phyloP scores from a whole-genome alignment of 768 basidiomycete genomes.

The Xanthoconium purpureum region DNA sequence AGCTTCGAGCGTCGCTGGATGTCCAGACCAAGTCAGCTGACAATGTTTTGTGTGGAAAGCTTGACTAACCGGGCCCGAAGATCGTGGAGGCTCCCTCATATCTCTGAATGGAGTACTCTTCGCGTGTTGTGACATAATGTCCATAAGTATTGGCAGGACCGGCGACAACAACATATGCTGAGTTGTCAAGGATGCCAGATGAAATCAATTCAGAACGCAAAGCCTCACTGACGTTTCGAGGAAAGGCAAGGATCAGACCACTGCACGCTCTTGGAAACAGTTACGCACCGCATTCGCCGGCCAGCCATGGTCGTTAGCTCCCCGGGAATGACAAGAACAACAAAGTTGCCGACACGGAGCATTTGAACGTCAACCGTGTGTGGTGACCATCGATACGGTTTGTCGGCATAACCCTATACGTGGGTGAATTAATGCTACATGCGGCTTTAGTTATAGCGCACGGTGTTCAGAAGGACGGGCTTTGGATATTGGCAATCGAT shows the following conservation, averaged over 20 bases:
- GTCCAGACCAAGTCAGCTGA: conserved; percentile 30
- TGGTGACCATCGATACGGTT: conserved; percentile 74
- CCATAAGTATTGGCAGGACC: conserved; percentile 78
- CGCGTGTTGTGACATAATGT: conserved; percentile 69
- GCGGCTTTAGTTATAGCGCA: not conserved
- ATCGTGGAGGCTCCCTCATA: conserved; percentile 83
- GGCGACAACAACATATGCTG: conserved; percentile 73
- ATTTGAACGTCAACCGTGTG: conserved; percentile 67
- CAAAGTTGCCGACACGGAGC: conserved; percentile 39
- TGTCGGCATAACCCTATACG: conserved; percentile 55
- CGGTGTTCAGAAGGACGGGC: conserved; percentile 72
- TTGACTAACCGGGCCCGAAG: conserved; percentile 66
- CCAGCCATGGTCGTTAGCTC: conserved; percentile 85
- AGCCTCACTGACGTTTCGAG: conserved; percentile 48
- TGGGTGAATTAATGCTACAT: conserved; percentile 17
- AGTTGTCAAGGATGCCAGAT: conserved; percentile 55
- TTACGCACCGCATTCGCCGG: conserved; percentile 61
- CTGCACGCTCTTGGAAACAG: not conserved
- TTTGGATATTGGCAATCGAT: conserved; percentile 72
- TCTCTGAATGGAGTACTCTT: conserved; percentile 72
- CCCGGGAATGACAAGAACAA: conserved; percentile 72
- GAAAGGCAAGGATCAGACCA: no score
- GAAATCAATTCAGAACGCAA: conserved; percentile 63
- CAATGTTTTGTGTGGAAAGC: conserved; percentile 6
- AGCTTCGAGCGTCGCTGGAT: conserved; percentile 69